Evolutionary conservation across 495 filamentous ascomycete species (phyloP).

Genomic region (Opeltia flavorubescens): DNA sequence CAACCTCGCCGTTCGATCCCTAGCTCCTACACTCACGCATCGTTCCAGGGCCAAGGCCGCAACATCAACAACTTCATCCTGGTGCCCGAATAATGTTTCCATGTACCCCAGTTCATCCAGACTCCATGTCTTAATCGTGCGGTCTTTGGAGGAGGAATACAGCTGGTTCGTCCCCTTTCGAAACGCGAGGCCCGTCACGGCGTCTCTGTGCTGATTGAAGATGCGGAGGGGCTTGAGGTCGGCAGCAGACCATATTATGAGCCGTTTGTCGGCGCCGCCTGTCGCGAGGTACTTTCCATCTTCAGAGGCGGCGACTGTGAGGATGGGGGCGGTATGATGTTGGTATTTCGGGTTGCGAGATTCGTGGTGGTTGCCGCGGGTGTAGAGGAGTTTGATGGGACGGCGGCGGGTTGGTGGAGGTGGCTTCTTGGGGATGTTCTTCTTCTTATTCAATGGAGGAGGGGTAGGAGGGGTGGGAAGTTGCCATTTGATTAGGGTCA

Average conservation of each 20-base stretch:
- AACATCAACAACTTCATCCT: conserved; percentile 74
- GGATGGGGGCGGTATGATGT: conserved; percentile 62
- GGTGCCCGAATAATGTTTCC: conserved; percentile 91
- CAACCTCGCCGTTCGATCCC: conserved; percentile 82
- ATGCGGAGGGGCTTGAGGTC: conserved; percentile 64
- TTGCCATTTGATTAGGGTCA: conserved; percentile 76
- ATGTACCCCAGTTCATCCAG: conserved; percentile 76
- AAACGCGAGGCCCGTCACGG: conserved; percentile 73
- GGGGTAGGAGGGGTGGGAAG: conserved; percentile 32
- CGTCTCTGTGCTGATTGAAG: conserved; percentile 83
- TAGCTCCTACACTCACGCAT: conserved; percentile 76
- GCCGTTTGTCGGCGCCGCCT: conserved; percentile 63
- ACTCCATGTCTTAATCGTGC: conserved; percentile 81
- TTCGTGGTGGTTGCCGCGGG: conserved; percentile 48
- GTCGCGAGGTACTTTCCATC: conserved; percentile 86
- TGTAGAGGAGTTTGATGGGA: conserved; percentile 56
- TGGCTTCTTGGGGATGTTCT: conserved; percentile 45
- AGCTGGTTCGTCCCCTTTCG: conserved; percentile 82
- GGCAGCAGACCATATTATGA: conserved; percentile 76
- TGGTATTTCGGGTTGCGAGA: conserved; percentile 47
- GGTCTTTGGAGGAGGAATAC: conserved; percentile 75
- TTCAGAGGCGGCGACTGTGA: conserved; percentile 72
- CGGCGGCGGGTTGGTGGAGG: conserved; percentile 49
- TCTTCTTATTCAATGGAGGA: conserved; percentile 29
- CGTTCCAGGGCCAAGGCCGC: conserved; percentile 72